Base-by-base conservation (phyloP, 2,329 filamentous ascomycete genomes). In the Beauveria rudraprayagi region DNA sequence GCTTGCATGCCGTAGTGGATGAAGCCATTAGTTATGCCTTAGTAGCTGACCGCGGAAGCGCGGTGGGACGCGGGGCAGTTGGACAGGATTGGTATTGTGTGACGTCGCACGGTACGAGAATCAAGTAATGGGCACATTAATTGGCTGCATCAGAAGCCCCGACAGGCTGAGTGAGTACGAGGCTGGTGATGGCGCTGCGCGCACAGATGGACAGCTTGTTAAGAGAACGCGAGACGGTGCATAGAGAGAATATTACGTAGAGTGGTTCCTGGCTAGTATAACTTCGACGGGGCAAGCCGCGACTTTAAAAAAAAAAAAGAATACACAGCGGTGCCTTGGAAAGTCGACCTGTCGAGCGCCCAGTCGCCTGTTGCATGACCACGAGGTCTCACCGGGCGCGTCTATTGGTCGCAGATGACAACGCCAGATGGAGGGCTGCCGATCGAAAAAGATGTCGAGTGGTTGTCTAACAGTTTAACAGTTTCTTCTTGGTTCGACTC, bases 371-470 rank as follows among this genome's bases (percentile, higher is more conserved):
- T 61, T 26, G 47, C 26, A 61, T 16, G 60, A 41, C 37, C 60
- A 61, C 60, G 60, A 57, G 60, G 60, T 53, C 40, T 52, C 54
- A 61, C 16, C 47, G 48, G 8, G 54, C 47, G 48, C 60, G 54
- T 61, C 53, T 61, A 61, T 61, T 61, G 60, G 60, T 43, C 51
- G 54, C 41, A 56, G 26, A 16, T 17, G 28, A 19, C 17, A 43
- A 43, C 59, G 46, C 34, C 16, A 56, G 26, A 37, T 10, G 26
- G 19, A 50, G 50, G 50, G n/a, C 9, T 54, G 50, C 50, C 16
- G 41, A 43, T 37, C 43, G 16, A 43, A 17, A n/a, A 34, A 5
- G 47, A 26, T 34, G 48, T n/a, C 3, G 8, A 37, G 34, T 57
- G 19, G 14, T 5, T 10, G 9, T 11, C 16, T 58, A 61, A 52